These are phyloP conservation scores for Aspergillus bertholletiae DNA, from an alignment of 495 filamentous ascomycete species.

Conservation along the genomic window DNA sequence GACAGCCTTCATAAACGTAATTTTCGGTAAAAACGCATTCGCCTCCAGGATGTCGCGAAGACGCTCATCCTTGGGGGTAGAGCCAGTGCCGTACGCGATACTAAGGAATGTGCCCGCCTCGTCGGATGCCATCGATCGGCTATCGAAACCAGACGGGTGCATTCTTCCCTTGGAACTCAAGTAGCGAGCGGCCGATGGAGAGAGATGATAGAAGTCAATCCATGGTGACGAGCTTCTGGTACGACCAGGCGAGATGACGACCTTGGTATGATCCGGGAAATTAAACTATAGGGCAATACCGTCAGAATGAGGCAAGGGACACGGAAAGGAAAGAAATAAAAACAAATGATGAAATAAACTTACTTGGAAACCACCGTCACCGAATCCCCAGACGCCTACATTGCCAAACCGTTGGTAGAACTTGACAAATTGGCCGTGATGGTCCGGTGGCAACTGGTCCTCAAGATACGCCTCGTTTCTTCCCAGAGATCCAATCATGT, in stretches of 20 bases:
- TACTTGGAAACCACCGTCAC: constrained; percentile 82
- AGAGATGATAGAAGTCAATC: constrained; percentile 83
- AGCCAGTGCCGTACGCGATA: constrained; percentile 51
- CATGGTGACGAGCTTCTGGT: constrained; percentile 52
- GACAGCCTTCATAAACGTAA: constrained; percentile 68
- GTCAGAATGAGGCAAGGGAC: constrained; percentile 15
- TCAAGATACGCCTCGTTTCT: constrained; percentile 35
- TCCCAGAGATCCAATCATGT: constrained; percentile 71
- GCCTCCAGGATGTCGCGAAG: constrained; percentile 63
- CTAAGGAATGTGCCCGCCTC: constrained; percentile 58
- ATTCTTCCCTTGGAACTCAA: constrained; percentile 61
- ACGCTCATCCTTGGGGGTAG: constrained; percentile 50
- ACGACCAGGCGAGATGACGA: constrained; percentile 71
- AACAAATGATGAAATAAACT: constrained; percentile 9
- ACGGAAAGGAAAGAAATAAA: too few relatives aligned
- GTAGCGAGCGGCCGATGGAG: constrained; percentile 60
- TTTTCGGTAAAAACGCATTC: constrained; percentile 77
- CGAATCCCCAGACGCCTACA: constrained; percentile 85
- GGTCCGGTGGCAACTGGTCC: constrained; percentile 26
- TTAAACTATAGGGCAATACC: constrained; percentile 62
- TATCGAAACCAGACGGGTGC: constrained; percentile 46
- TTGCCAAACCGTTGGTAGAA: constrained; percentile 89
- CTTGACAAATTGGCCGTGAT: constrained; percentile 63
- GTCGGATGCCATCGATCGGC: constrained; percentile 53
- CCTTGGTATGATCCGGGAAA: constrained; percentile 96